Base-by-base conservation (phyloP, 352 stramenopile species). In the Phytophthora tubulina region DNA sequence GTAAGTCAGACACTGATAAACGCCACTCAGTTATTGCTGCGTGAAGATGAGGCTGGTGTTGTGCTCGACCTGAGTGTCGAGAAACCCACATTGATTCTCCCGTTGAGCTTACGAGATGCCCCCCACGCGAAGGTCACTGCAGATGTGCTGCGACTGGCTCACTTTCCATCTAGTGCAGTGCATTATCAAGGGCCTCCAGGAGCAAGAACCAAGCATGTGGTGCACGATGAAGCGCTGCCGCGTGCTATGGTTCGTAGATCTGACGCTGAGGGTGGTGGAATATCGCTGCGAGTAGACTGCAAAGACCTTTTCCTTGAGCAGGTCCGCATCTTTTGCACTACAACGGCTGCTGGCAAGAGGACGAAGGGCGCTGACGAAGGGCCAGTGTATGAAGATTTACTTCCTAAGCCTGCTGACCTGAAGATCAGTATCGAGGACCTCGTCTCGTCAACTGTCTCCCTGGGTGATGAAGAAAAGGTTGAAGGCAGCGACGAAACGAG, bases 341-440 rank as follows among this genome's bases (percentile, higher is more conserved):
- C 54, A 33, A 67, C 60, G 13, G 70, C 35, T 36, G 33, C 61
- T 54, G 36, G 38, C 6, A 76, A 67, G 31, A 59, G 30, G 27
- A 46, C 30, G 4, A 72, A 61, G 3, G n/a, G n/a, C 21, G 32
- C 41, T 27, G 27, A 49, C 8, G 17, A 57, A 53, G 38, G 62
- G 15, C 62, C 63, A 38, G n/a, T 65, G 10, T 84, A 84, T 48
- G 60, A 78, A 68, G 64, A 80, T 11, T 42, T 84, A 30, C 45
- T 95, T 6, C 71, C 75, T 6, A 64, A 70, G 0, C 69, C 84
- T 44, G 73, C 88, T 3, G 75, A 89, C 35, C 36, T 95, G 15
- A 77, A 70, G 9, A 82, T 95, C 48, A 79, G 88, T 55, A 84
- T 94, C 10, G 82, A 93, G 33, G 88, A 95, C 53, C 64, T 95